Base-by-base conservation (phyloP, 768 basidiomycete genomes). In the Galerina marginata region DNA sequence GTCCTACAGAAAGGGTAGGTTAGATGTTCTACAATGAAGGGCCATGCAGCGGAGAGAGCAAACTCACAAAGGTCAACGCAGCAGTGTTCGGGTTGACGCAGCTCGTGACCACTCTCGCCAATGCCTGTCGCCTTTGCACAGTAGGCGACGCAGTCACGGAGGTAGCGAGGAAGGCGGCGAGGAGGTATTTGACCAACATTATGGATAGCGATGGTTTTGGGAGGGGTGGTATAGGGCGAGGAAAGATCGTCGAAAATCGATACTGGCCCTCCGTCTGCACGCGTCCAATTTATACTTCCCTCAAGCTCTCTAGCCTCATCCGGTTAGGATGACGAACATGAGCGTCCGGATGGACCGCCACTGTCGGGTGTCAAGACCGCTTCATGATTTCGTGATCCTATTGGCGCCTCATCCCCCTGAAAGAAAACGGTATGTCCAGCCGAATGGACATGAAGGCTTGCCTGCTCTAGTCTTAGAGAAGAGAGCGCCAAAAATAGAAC, bases 1-100 rank as follows among this genome's bases (percentile, higher is more conserved):
- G 58, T 82, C 79, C 79, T 80, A 50, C 9, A 16, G 25, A 36
- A 15, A 11, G 11, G n/a, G n/a, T 11, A 38, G 5, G 7, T 33
- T 33, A 33, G 29, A 33, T n/a, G n/a, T n/a, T n/a, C n/a, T n/a
- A n/a, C n/a, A n/a, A n/a, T n/a, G n/a, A n/a, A n/a, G n/a, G n/a
- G n/a, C n/a, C n/a, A 16, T 10, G 47, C 12, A 33, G 7, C 10
- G 0, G 29, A 9, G 6, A 6, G 4, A 49, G 5, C n/a, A 14
- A 11, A 71, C 79, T 57, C 58, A 80, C 80, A 60, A 81, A 81
- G 9, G 80, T 81, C 45, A 81, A 63, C 9, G 80, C 80, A 59
- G 68, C 79, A 23, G 77, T 80, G 36, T 78, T 75, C 9, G 79
- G 74, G 7, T 71, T 64, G 2, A 71, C 74, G 66, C 80, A 81